Evolutionary conservation across 2,329 filamentous ascomycete genomes (phyloP).

Genomic region (Hymenoscyphus scutula): DNA sequence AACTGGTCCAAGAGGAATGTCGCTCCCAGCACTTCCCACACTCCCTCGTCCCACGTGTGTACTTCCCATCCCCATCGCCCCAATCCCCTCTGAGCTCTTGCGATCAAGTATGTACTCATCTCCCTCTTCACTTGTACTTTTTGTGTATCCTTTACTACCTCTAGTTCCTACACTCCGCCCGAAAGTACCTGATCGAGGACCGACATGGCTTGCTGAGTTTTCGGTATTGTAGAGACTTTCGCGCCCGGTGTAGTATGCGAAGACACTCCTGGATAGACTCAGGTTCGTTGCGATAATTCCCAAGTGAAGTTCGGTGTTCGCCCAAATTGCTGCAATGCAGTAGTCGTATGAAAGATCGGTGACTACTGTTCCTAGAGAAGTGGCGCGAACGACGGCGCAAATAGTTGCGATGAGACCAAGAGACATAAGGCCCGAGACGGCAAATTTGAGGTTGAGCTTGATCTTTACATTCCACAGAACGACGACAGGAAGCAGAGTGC

Average conservation of each 20-base stretch:
- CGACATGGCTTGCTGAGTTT: neutral
- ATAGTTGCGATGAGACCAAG: slow-evolving; percentile 18
- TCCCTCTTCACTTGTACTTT: neutral
- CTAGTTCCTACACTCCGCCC: neutral
- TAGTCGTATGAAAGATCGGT: slow-evolving; percentile 18
- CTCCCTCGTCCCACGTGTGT: neutral
- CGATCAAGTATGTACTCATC: neutral
- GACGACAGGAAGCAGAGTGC: slow-evolving; percentile 15
- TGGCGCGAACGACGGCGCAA: slow-evolving; percentile 14
- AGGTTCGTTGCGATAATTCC: slow-evolving; percentile 19
- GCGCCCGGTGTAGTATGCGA: slow-evolving; percentile 9
- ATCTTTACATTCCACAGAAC: slow-evolving; percentile 17
- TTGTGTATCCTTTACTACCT: neutral
- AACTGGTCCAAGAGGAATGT: slow-evolving; percentile 1
- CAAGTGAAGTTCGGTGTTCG: slow-evolving; percentile 12
- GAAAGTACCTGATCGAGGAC: neutral
- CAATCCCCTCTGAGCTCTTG: neutral
- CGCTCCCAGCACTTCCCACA: neutral
- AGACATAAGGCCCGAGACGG: slow-evolving; percentile 14
- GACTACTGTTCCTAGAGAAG: slow-evolving; percentile 13
- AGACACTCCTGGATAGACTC: slow-evolving; percentile 12
- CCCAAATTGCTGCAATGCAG: slow-evolving; percentile 11
- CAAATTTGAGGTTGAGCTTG: slow-evolving; percentile 6
- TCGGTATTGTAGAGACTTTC: neutral
- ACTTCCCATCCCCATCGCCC: neutral